phyloP scores from a whole-genome alignment of 495 filamentous ascomycete species.

The Neurospora pannonica region DNA sequence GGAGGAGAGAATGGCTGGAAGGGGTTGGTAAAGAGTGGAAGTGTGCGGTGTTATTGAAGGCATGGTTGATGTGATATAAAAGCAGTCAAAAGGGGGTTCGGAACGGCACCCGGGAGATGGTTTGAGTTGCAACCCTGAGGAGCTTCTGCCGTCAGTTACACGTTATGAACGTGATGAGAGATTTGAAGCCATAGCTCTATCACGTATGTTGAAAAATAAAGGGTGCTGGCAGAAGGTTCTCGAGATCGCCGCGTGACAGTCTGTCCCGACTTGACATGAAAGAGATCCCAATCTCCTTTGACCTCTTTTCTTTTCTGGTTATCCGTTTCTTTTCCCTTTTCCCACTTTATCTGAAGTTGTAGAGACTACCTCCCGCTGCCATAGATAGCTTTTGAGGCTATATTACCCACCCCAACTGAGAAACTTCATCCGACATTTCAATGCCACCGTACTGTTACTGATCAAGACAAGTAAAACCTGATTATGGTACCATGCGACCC shows the following conservation, averaged over 20 bases:
- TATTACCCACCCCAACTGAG: not conserved
- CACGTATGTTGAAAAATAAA: not conserved
- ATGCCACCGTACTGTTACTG: not conserved
- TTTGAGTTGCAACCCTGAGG: not conserved
- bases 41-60: not conserved
- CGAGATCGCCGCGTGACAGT: not conserved
- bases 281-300: not conserved
- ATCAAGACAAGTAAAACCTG: not conserved
- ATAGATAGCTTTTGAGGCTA: not conserved
- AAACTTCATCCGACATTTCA: not conserved
- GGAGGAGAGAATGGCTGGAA: conserved; percentile 69
- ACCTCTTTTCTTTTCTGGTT: not conserved
- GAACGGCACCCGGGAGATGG: not conserved
- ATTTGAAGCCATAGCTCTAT: not conserved
- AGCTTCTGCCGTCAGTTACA: not conserved
- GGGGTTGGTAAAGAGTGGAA: conserved; percentile 62
- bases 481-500: not conserved
- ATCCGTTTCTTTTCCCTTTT: not conserved
- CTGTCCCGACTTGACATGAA: not conserved
- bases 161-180: not conserved
- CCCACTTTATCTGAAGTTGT: not conserved
- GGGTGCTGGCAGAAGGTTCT: not conserved
- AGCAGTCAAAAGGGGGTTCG: not conserved
- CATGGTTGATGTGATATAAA: not conserved
- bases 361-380: not conserved